Evolutionary conservation across 1,284 basidiomycete genomes (phyloP).

Genomic region (Ustilago esculenta): DNA sequence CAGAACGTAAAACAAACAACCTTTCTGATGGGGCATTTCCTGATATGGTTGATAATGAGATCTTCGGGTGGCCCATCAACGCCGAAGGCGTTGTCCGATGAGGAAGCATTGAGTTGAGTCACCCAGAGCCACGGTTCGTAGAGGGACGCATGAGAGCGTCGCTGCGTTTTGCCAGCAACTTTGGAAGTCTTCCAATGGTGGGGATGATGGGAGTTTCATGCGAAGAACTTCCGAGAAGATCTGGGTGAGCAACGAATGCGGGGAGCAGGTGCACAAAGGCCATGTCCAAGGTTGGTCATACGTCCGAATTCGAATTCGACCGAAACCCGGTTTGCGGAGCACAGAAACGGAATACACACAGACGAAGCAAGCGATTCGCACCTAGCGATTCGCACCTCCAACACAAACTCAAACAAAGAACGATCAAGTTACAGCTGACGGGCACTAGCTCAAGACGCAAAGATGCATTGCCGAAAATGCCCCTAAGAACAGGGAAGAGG

Average conservation of each 20-base stretch:
- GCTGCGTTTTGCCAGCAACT: background rate
- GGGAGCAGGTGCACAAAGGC: too few species aligned
- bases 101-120: background rate
- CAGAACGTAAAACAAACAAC: too few species aligned
- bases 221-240: background rate
- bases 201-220: background rate
- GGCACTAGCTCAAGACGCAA: too few species aligned
- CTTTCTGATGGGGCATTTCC: too few species aligned
- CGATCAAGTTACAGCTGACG: background rate
- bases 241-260: background rate
- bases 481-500: too few species aligned
- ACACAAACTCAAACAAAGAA: background rate
- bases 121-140: background rate
- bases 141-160: background rate
- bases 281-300: background rate
- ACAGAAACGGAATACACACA: background rate
- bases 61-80: background rate
- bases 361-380: background rate
- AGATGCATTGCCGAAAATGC: too few species aligned
- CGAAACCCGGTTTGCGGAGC: constrained; percentile 2
- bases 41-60: constrained; percentile 12
- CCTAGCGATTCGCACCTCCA: constrained; percentile 6
- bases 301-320: constrained; percentile 8
- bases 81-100: constrained; percentile 3
- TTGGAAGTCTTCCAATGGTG: background rate